A percentile compares a stretch with the other conserved stretches of the same genome.
phyloP scores from a whole-genome alignment of 2,329 filamentous ascomycete species.

The Paecilomyces formosus region DNA sequence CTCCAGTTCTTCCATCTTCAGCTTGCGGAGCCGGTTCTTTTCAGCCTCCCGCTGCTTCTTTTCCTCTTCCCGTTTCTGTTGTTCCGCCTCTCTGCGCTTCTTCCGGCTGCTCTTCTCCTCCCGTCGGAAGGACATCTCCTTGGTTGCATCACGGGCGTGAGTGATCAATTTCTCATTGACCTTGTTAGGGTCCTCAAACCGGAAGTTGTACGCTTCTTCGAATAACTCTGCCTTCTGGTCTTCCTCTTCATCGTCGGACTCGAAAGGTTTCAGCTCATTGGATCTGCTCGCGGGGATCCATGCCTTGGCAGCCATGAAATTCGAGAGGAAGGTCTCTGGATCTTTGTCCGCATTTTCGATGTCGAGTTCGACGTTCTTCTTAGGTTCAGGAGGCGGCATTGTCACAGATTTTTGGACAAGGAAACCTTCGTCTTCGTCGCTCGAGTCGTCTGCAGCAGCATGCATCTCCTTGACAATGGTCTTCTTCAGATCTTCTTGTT shows the following conservation, averaged over 20 bases:
- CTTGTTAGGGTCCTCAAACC: constrained; percentile 86
- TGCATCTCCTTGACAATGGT: constrained; percentile 76
- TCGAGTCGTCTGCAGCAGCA: constrained; percentile 46
- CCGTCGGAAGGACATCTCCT: constrained; percentile 74
- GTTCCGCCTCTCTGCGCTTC: constrained; percentile 70
- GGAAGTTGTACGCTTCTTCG: constrained; percentile 89
- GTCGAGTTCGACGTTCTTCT: constrained; percentile 53
- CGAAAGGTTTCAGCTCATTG: constrained; percentile 68
- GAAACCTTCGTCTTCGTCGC: constrained; percentile 58
- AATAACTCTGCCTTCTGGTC: constrained; percentile 73
- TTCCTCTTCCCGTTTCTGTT: constrained; percentile 68
- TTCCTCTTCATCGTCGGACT: constrained; percentile 81
- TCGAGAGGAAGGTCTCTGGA: constrained; percentile 86
- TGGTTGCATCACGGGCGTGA: constrained; percentile 79
- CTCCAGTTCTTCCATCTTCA: constrained; percentile 88
- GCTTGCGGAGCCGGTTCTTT: constrained; percentile 71
- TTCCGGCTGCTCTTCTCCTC: constrained; percentile 73
- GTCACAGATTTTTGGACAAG: constrained; percentile 62
- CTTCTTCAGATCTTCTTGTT: constrained; percentile 76
- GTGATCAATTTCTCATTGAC: constrained; percentile 82
- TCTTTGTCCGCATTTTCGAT: constrained; percentile 74
- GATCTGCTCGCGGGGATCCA: constrained; percentile 68
- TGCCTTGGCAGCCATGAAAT: constrained; percentile 85
- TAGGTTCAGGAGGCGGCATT: constrained; percentile 19
- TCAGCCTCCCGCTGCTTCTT: constrained; percentile 71